phyloP scores from a whole-genome alignment of 257 asterid genomes.

The Penstemon barbatus region DNA sequence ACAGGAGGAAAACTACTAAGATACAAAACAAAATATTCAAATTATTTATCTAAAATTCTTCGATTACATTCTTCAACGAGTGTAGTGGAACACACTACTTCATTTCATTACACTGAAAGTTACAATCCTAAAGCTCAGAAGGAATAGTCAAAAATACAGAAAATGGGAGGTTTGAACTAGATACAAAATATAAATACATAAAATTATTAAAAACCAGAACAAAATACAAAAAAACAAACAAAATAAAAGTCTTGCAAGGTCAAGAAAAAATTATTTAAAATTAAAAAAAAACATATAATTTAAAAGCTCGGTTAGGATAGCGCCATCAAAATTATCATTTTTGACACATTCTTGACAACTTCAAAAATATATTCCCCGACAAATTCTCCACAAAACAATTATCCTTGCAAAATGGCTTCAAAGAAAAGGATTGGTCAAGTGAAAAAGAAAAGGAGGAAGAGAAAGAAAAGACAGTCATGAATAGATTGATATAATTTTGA shows the following conservation, averaged over 20 bases:
- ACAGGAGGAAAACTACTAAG: background rate
- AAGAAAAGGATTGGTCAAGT: background rate
- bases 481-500: slow-evolving; percentile 18
- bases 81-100: background rate
- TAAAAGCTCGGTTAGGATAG: slow-evolving; percentile 47
- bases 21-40: background rate
- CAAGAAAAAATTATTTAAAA: slow-evolving; percentile 35
- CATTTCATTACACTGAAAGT: too few relatives aligned
- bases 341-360: background rate
- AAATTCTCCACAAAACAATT: slow-evolving; percentile 16
- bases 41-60: background rate
- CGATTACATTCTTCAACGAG: background rate
- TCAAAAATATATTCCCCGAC: background rate
- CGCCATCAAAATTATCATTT: background rate
- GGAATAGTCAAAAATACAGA: slow-evolving; percentile 31
- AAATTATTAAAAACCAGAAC: background rate
- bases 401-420: background rate
- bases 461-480: slow-evolving; percentile 37
- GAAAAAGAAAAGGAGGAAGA: slow-evolving; percentile 23
- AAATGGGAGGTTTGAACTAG: slow-evolving; percentile 32
- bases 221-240: background rate
- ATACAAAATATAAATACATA: background rate
- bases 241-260: slow-evolving; percentile 48
- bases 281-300: background rate
- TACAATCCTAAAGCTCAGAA: slow-evolving; percentile 44